These are phyloP conservation scores for Thelephora ganbajun DNA, from an alignment of 768 basidiomycete species.

Conservation along the genomic window DNA sequence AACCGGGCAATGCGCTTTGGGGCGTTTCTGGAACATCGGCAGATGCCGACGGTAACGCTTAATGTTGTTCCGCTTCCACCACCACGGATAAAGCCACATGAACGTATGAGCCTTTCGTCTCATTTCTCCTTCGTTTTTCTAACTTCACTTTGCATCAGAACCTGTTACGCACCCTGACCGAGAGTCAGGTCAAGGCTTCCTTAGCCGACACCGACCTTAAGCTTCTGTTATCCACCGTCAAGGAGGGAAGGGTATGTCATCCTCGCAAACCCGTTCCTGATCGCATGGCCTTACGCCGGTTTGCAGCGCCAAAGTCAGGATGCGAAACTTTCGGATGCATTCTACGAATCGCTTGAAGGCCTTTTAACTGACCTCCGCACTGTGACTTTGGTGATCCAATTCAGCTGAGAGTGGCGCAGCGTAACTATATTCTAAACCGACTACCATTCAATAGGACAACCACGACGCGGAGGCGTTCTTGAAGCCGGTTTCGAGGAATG, in stretches of 20 bases:
- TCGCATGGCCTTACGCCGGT: conserved; percentile 9
- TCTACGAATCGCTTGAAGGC: conserved; percentile 89
- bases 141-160: conserved; percentile 34
- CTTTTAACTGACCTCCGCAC: conserved; percentile 75
- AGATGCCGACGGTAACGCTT: no score
- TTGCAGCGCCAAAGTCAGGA: conserved; percentile 37
- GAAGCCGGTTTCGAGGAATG: conserved; percentile 80
- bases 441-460: conserved; percentile 39
- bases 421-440: conserved; percentile 7
- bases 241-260: conserved; percentile 70
- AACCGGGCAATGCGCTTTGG: no score
- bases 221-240: conserved; percentile 70
- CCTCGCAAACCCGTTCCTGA: conserved; percentile 8
- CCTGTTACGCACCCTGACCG: conserved; percentile 77
- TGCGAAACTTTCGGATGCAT: conserved; percentile 68
- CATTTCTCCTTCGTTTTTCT: neutral
- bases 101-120: neutral
- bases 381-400: conserved; percentile 38
- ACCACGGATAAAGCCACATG: no score
- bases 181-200: conserved; percentile 51
- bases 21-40: no score
- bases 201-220: conserved; percentile 61
- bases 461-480: conserved; percentile 89
- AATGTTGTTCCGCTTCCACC: no score
- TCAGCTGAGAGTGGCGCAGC: neutral